These are phyloP conservation scores for Alternaria angustiovoidea DNA, from an alignment of 2,329 filamentous ascomycete species.

Conservation along the genomic window DNA sequence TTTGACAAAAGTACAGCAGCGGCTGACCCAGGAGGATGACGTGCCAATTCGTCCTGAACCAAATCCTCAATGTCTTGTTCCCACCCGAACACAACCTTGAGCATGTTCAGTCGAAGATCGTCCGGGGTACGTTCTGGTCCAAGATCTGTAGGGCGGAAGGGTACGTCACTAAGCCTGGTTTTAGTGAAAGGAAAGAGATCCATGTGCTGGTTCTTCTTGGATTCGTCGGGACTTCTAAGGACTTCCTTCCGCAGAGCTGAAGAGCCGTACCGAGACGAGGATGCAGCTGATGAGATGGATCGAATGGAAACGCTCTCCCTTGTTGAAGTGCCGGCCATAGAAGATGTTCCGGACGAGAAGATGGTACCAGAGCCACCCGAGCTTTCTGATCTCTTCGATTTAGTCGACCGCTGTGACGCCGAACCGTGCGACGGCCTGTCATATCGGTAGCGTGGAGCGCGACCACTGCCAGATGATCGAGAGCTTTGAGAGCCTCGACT, in stretches of 20 bases:
- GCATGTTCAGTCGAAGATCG: conserved; percentile 87
- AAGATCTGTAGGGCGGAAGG: conserved; percentile 75
- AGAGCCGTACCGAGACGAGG: conserved; percentile 54
- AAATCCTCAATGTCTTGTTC: conserved; percentile 82
- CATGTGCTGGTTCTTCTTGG: conserved; percentile 63
- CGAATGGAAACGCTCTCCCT: conserved; percentile 66
- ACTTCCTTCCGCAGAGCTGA: conserved; percentile 84
- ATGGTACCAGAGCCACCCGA: conserved; percentile 64
- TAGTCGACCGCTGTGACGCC: conserved; percentile 24
- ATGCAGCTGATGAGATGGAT: conserved; percentile 61
- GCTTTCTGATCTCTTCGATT: conserved; percentile 43
- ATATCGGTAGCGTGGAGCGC: conserved; percentile 55
- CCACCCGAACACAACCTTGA: conserved; percentile 95
- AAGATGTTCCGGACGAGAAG: conserved; percentile 71
- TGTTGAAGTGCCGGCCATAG: conserved; percentile 47
- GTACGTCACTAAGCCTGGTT: conserved; percentile 80
- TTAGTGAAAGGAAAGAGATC: conserved; percentile 90
- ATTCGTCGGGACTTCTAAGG: conserved; percentile 76
- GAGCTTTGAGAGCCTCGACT: conserved; percentile 69
- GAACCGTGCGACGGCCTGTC: conserved; percentile 50
- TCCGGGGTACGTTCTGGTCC: conserved; percentile 63
- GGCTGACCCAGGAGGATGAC: conserved; percentile 76
- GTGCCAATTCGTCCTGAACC: conserved; percentile 82
- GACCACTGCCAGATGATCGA: conserved; percentile 60
- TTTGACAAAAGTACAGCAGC: conserved; percentile 85